Percentiles rank a stretch among this genome's conserved stretches.
phyloP scores from a whole-genome alignment of 257 asterid genomes.

The Solanum ossicruentum region DNA sequence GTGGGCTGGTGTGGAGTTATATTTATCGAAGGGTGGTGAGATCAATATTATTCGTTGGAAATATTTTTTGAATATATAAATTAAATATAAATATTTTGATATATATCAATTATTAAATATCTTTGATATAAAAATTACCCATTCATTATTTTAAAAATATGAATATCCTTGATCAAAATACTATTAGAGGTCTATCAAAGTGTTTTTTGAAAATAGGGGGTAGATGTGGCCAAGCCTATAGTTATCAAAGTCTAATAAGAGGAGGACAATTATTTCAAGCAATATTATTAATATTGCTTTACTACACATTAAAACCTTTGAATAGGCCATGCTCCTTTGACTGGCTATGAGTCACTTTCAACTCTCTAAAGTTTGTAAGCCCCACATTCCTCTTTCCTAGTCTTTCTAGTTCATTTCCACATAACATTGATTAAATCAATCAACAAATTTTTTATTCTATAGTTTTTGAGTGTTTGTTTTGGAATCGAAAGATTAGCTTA shows the following conservation, averaged over 20 bases:
- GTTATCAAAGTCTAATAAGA: neutral
- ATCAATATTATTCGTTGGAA: fast-evolving
- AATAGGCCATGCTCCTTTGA: conserved; percentile 2
- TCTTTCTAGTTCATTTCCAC: neutral
- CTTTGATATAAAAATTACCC: no score
- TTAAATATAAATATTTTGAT: no score
- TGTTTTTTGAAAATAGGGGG: neutral
- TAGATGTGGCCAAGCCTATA: neutral
- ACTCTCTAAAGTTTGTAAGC: neutral
- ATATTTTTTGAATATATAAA: no score
- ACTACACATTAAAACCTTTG: neutral
- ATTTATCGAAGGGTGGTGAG: no score
- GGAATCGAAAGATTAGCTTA: neutral
- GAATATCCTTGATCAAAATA: fast-evolving
- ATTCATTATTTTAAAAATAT: no score
- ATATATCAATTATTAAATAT: no score
- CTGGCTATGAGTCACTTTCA: neutral
- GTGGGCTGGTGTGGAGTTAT: neutral
- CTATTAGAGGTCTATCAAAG: neutral
- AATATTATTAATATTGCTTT: conserved; percentile 3
- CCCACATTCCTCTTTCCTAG: neutral
- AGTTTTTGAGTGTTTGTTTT: neutral
- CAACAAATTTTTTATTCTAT: neutral
- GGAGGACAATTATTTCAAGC: conserved; percentile 3
- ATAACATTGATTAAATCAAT: neutral